A percentile compares a stretch with the other conserved stretches of the same genome.
These are phyloP conservation scores for Marasmius tenuissimus DNA, from an alignment of 1,284 basidiomycete genomes.

Conservation along the genomic window DNA sequence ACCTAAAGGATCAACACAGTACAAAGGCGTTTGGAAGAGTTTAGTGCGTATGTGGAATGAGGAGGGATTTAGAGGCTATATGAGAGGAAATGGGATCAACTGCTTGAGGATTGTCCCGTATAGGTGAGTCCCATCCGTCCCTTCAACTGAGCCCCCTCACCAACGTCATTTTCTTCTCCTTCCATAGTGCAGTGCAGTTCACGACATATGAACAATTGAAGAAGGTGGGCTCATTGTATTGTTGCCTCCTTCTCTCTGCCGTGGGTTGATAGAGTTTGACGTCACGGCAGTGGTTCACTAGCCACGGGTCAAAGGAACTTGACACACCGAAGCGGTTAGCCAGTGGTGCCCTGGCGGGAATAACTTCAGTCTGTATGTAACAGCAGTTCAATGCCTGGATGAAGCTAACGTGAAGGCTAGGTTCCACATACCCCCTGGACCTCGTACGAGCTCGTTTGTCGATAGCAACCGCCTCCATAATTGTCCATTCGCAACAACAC, in stretches of 20 bases:
- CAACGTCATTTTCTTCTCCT: background rate
- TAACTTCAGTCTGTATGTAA: conserved; percentile 81
- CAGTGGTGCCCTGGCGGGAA: conserved; percentile 87
- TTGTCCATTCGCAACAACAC: conserved; percentile 23
- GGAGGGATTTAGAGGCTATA: conserved; percentile 90
- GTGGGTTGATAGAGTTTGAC: background rate
- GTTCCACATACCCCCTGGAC: conserved; percentile 91
- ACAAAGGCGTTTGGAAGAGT: conserved; percentile 82
- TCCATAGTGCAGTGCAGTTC: conserved; percentile 85
- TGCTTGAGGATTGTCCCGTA: conserved; percentile 87
- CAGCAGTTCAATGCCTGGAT: conserved; percentile 9
- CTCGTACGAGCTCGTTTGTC: conserved; percentile 91
- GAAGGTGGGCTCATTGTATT: conserved; percentile 46
- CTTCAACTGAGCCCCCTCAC: conserved; percentile 7
- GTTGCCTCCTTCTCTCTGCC: conserved; percentile 7
- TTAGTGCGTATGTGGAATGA: conserved; percentile 88
- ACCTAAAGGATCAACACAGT: conserved; percentile 59
- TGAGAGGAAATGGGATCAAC: conserved; percentile 93
- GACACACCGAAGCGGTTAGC: conserved; percentile 82
- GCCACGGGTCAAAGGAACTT: conserved; percentile 65
- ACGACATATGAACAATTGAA: conserved; percentile 90
- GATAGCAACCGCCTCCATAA: conserved; percentile 83
- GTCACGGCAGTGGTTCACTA: conserved; percentile 65
- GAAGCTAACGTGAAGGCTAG: conserved; percentile 24
- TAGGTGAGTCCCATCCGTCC: conserved; percentile 39